These are phyloP conservation scores for Fragilaria crotonensis DNA, from an alignment of 108 stramenopile species.

Conservation along the genomic window DNA sequence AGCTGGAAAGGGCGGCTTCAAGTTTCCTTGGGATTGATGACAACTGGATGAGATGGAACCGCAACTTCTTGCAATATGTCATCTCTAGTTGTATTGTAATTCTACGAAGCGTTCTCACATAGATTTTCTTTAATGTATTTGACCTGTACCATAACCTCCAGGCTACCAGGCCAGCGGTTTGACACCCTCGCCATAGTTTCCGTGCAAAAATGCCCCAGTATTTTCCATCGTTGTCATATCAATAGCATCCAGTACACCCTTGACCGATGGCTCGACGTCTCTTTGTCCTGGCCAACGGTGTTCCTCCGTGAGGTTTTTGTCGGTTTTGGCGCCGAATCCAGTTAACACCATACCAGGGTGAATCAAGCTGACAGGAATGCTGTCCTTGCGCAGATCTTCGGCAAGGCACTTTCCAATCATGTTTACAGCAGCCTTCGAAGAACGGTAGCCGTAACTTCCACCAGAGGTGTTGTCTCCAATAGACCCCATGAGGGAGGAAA, in stretches of 20 bases:
- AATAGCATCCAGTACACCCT: conserved; percentile 19
- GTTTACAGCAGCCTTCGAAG: conserved; percentile 34
- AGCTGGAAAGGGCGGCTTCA: conserved; percentile 33
- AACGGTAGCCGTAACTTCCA: conserved; percentile 29
- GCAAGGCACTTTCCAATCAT: conserved; percentile 32
- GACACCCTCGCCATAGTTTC: conserved; percentile 35
- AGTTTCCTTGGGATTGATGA: conserved; percentile 40
- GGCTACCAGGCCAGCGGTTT: conserved; percentile 18
- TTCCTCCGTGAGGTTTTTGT: no score
- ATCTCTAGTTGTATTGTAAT: no score
- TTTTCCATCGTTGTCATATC: conserved; percentile 14
- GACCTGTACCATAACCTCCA: no score
- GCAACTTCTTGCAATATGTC: no score
- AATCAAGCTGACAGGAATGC: conserved; percentile 16
- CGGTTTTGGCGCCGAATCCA: conserved; percentile 10
- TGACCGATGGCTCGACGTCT: conserved; percentile 11
- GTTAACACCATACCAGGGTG: conserved; percentile 25
- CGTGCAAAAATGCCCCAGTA: conserved; percentile 22
- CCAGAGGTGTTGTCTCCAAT: conserved; percentile 29
- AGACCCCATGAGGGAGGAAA: conserved; percentile 23
- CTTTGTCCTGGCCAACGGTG: conserved; percentile 9
- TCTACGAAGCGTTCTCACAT: no score
- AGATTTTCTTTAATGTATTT: no score
- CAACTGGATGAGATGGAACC: no score
- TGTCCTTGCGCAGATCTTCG: conserved; percentile 17